Evolutionary conservation across 768 basidiomycete genomes (phyloP), one percentile per base, ranked within the genome.

Genomic region (Candolleomyces eurysporus): DNA sequence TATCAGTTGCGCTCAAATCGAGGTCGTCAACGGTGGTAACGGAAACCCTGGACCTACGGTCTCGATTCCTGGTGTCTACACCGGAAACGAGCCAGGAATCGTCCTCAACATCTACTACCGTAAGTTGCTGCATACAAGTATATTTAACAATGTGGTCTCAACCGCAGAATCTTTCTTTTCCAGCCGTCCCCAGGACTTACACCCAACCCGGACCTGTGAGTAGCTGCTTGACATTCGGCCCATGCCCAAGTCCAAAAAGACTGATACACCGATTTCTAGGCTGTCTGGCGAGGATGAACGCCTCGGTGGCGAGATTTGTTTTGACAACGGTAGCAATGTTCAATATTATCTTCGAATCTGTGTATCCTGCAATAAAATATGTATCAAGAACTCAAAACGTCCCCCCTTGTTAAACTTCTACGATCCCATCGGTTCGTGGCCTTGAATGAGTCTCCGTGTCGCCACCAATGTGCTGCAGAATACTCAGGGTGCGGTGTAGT

Each of bases 1-100:
- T 63, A 70, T 73, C 57, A 65, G 67, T 56, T 79, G 78, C 62
- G 77, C 70, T 10, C 78, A 79, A 59, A 61, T 79, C 46, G 69
- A 72, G 55, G 74, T 79, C 45, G 73, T 71, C 7, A 71, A 71
- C 36, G 78, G 78, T 14, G 62, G 64, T 8, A 65, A 40, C 31
- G 64, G 64, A 4, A 68, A 55, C 7, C 71, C 69, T 21, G 68
- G 66, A 2, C 71, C 71, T 11, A 61, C 68, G 13, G 71, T 72
- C 30, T 57, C 71, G 42, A 72, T 72, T 46, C 69, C 71, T 22
- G 71, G 71, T 16, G 67, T 72, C 46, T 72, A 72, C 63, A 69
- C 67, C 11, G 71, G 71, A 17, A 62, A 64, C 42, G 65, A 67
- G 48, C 61, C 66, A 21, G 65, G 66, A 21, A 62, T 67, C 53